Evolutionary conservation across 148 eudicot species (phyloP), one percentile per base, ranked within the genome.

Genomic region (Rhododendron mucronatum): DNA sequence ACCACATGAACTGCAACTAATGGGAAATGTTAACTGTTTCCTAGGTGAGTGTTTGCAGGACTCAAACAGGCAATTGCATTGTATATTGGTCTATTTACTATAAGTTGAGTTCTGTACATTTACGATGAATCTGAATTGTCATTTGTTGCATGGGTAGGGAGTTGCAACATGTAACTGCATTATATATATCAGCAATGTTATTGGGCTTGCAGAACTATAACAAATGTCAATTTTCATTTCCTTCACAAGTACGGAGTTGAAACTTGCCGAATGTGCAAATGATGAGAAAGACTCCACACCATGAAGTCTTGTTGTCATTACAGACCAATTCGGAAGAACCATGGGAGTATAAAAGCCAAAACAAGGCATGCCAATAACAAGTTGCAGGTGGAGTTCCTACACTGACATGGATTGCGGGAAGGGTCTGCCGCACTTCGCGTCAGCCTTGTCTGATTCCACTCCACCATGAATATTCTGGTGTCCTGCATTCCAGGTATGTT

Each of bases 401-500:
- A 82, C 37, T 51, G 23, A 41, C 84, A 8, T 45, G 87, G 35
- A 73, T 35, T 0, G 63, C 1, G n/a, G 3, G 75, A 30, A 20
- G 33, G 18, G 81, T 50, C 13, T 82, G 86, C 23, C 0, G 73
- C 73, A 7, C 39, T 81, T 2, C 84, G 35, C 6, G 69, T 78
- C 41, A 88, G 30, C 82, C 82, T 86, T 80, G 81, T 77, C 1
- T 85, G 82, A 44, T 82, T 73, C 51, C 83, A 81, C 71, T 90
- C 88, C 78, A 74, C 45, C 83, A 67, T 48, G 0, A 82, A 63
- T 73, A 83, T 82, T 79, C 80, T 83, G 48, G 80, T 73, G 9
- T 91, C 89, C 39, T 90, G 85, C 7, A 91, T 80, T 20, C 89
- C 92, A 35, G 61, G 83, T 39, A 92, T 86, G 78, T 91, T 93